Base-by-base conservation (phyloP, 164 flowering plant genomes). In the Warburgia ugandensis region DNA sequence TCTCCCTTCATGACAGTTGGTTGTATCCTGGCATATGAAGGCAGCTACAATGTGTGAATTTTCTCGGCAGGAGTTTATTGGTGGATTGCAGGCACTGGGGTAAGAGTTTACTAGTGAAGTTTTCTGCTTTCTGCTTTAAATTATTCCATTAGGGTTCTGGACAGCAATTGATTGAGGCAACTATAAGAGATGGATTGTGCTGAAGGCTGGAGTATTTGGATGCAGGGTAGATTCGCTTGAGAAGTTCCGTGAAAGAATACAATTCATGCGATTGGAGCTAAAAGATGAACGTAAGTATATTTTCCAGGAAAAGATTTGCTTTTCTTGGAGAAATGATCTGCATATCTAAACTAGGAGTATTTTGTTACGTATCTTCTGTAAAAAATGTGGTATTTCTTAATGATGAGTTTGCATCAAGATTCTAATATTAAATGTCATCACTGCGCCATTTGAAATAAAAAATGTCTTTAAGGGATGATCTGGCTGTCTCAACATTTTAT, bases 1-100 rank as follows among this genome's bases (percentile, higher is more conserved):
- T 51, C 48, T 46, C 11, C 29, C 30, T 32, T 49, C 22, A 22
- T 44, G 57, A 39, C 76, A 89, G 99, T 71, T 94, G 67, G 99
- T 94, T 59, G 56, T 94, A 40, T 88, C 97, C 52, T 94, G 99
- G 99, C 97, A 94, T 61, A 89, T 94, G 99, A 88, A 89, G 61
- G 99, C 99, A 61, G 88, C 94, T 37, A 94, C 99, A 26, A 86
- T 89, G 97, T 94, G 99, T 74, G 99, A 94, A 71, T 94, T 79
- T 68, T 82, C 97, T 29, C 85, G 84, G 72, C 83, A 84, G 70
- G 99, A 94, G 70, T 94, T 94, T 38, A 46, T 94, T 26, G 76
- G 80, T 54, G 99, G 99, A 54, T 67, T 89, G 19, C 96, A 89
- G 62, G 64, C 92, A 48, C 73, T 86, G 37, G 99, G 97, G 99